Conservation (phyloP, 2,329 filamentous ascomycete genomes). For the Trichoderma lentiforme region DNA sequence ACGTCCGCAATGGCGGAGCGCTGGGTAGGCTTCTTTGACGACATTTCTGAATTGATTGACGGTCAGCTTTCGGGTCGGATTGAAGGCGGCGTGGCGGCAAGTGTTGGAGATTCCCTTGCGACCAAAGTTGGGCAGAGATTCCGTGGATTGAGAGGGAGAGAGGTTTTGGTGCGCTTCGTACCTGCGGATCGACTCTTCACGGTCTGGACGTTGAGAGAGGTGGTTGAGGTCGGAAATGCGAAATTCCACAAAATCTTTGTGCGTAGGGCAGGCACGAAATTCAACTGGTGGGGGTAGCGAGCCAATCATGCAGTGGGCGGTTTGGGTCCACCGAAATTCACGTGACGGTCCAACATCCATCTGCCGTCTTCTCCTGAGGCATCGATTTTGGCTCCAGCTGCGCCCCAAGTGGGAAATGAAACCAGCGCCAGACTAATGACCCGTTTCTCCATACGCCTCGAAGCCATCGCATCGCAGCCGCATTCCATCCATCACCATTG, state of each 20-base stretch:
- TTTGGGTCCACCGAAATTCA: slow-evolving; percentile 23
- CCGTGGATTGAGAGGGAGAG: slow-evolving; percentile 19
- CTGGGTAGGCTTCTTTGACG: slow-evolving; percentile 46
- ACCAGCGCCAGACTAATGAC: slow-evolving; percentile 17
- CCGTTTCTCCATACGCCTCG: slow-evolving; percentile 14
- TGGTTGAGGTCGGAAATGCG: slow-evolving; percentile 35
- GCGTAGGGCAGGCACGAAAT: slow-evolving; percentile 41
- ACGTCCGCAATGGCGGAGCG: slow-evolving; percentile 98
- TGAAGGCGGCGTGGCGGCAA: neutral
- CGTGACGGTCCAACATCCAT: slow-evolving; percentile 21
- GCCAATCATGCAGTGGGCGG: slow-evolving; percentile 32
- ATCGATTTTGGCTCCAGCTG: slow-evolving; percentile 3
- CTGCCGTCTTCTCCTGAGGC: slow-evolving; percentile 8
- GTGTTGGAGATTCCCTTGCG: neutral
- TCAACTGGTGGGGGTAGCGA: slow-evolving; percentile 34
- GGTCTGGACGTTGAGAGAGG: slow-evolving; percentile 37
- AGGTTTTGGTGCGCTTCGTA: slow-evolving; percentile 31
- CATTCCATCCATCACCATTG: slow-evolving; percentile 23
- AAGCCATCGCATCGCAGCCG: slow-evolving; percentile 17
- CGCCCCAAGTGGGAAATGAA: slow-evolving; percentile 14
- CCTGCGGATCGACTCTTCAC: slow-evolving; percentile 42
- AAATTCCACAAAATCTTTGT: slow-evolving; percentile 43
- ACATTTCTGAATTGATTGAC: slow-evolving; percentile 37
- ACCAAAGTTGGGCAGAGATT: slow-evolving; percentile 10
- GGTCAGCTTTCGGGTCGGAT: slow-evolving; percentile 27